Evolutionary conservation across 306 rosid genomes (phyloP), one percentile per base, ranked within the genome.

Genomic region (Pachyrhizus erosus): DNA sequence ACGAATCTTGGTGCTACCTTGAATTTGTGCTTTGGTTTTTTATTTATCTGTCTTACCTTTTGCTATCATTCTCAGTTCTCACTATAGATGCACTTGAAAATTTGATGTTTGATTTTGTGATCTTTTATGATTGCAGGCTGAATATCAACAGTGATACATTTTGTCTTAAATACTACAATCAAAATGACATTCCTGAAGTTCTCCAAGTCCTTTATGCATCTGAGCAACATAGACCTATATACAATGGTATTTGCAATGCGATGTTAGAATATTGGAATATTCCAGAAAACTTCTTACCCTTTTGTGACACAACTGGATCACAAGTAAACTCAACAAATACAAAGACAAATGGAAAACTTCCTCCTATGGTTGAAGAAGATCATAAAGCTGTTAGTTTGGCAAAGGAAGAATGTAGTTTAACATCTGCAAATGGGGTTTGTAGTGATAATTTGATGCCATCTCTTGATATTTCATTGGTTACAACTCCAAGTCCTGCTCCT

Each of bases 151-250:
- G 61, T 45, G 79, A 84, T 51, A 88, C 89, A 70, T 89, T 84
- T 81, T 86, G 80, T 82, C 78, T 89, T 83, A 91, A 90, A 75
- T 92, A 94, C 83, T 94, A 89, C 88, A 91, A 86, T 84, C 89
- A 66, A 87, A 88, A 88, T 86, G 94, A 92, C 81, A 89, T 94
- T 77, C 87, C 85, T 43, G 79, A 80, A 81, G 90, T 91, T 78
- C 85, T 94, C 69, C 88, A 78, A 49, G 87, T 86, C 43, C 91
- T 94, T 52, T 83, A 52, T 84, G 87, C 93, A 42, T 90, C 92
- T 3, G 46, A 84, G 21, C 87, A 91, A 72, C 86, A 87, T 81
- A 77, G 86, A 74, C 82, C 83, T 62, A 40, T 90, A 27, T 92
- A 92, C 76, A 66, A 42, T 73, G 87, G 76, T 51, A 75, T 94